Conservation (phyloP, 768 basidiomycete genomes). For the Psilocybe cubensis region DNA sequence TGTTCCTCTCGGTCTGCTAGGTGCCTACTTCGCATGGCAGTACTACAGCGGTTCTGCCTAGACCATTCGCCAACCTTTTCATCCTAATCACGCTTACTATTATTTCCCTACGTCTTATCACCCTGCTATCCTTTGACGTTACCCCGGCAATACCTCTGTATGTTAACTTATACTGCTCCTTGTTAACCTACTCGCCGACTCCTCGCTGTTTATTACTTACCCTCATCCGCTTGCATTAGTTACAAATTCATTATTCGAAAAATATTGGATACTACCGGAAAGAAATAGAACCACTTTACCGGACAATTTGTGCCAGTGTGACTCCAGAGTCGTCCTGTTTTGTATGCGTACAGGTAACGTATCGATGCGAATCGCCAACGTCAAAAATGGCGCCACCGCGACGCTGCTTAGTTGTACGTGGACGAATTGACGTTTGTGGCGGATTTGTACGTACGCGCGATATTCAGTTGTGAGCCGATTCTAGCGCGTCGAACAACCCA, state of each 20-base stretch:
- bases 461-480: not conserved
- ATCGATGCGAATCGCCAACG: too few species aligned
- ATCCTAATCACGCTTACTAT: not conserved
- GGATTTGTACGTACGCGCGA: not conserved
- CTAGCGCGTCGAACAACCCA: not conserved
- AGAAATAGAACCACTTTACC: conserved; percentile 10
- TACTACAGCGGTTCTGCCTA: conserved; percentile 62
- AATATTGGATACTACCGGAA: conserved; percentile 11
- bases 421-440: too few species aligned
- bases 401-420: too few species aligned
- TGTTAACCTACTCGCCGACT: not conserved
- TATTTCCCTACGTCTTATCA: not conserved
- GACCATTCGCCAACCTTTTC: conserved; percentile 13
- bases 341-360: too few species aligned
- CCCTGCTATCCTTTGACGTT: conserved; percentile 5
- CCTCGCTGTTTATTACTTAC: not conserved
- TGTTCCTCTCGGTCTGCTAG: conserved; percentile 76
- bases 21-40: conserved; percentile 88
- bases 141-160: conserved; percentile 10
- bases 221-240: conserved; percentile 14
- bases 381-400: not conserved
- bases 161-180: not conserved
- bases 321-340: not conserved
- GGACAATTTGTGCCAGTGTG: not conserved
- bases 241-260: conserved; percentile 14